These are phyloP conservation scores for Skeletonema tropicum DNA, from an alignment of 108 stramenopile species.

Conservation along the genomic window DNA sequence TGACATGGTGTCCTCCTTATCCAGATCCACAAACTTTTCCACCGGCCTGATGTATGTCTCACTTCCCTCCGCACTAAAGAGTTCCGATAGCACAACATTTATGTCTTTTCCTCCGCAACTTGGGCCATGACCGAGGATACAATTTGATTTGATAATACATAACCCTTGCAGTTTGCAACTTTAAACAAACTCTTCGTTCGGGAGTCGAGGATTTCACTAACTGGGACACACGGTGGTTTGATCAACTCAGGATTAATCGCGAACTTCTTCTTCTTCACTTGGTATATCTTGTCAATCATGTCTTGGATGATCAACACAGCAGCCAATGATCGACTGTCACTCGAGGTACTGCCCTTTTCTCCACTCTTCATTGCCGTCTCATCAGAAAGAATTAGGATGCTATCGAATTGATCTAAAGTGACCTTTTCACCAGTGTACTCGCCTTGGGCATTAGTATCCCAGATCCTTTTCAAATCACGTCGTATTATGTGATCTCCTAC, in stretches of 20 bases:
- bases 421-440: constrained; percentile 1
- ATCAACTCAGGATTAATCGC: background rate
- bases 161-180: no score
- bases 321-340: no score
- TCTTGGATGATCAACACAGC: no score
- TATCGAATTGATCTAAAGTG: no score
- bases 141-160: no score
- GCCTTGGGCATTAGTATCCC: constrained; percentile 5
- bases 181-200: constrained; percentile 49
- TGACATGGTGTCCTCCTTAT: no score
- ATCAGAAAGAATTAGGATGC: no score
- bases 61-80: constrained; percentile 45
- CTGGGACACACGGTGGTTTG: constrained; percentile 4
- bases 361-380: no score
- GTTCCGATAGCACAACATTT: constrained; percentile 41
- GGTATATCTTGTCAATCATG: no score
- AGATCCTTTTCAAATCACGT: constrained; percentile 21
- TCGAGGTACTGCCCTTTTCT: no score
- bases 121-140: constrained; percentile 40
- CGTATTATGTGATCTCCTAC: constrained; percentile 26
- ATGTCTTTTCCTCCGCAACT: constrained; percentile 54
- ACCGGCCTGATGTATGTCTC: no score
- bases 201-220: constrained; percentile 55
- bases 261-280: constrained; percentile 6
- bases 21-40: no score